These are phyloP conservation scores for Spiraea crenata DNA, from an alignment of 331 rosid species.

Conservation along the genomic window DNA sequence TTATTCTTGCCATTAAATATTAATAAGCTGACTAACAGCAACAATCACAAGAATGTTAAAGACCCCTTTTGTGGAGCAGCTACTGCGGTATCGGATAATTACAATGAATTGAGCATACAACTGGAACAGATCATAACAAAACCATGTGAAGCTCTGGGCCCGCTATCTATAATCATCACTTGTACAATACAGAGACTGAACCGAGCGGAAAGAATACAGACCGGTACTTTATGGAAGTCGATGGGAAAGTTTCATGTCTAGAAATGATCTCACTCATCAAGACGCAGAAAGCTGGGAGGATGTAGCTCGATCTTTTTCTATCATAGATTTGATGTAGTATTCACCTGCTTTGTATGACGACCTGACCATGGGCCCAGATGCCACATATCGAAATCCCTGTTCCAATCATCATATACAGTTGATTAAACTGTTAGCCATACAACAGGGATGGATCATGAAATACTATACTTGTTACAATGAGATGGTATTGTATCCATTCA, in stretches of 20 bases:
- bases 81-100: not conserved
- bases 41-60: conserved; percentile 6
- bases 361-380: conserved; percentile 95
- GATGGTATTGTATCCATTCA: not conserved
- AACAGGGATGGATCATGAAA: conserved; percentile 17
- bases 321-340: conserved; percentile 95
- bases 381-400: conserved; percentile 89
- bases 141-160: conserved; percentile 36
- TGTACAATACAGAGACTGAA: conserved; percentile 15
- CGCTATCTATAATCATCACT: conserved; percentile 6
- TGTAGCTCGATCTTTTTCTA: conserved; percentile 79
- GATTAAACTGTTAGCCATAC: no score
- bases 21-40: conserved; percentile 1
- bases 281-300: conserved; percentile 48
- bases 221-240: conserved; percentile 5
- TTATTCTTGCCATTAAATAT: not conserved
- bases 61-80: not conserved
- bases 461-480: conserved; percentile 10
- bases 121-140: conserved; percentile 6
- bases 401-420: conserved; percentile 29
- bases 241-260: conserved; percentile 25
- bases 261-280: conserved; percentile 23
- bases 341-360: conserved; percentile 93
- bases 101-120: conserved; percentile 25
- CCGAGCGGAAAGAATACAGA: not conserved